phyloP scores from a whole-genome alignment of 2,329 filamentous ascomycete species.

The Aspergillaceae sp. region DNA sequence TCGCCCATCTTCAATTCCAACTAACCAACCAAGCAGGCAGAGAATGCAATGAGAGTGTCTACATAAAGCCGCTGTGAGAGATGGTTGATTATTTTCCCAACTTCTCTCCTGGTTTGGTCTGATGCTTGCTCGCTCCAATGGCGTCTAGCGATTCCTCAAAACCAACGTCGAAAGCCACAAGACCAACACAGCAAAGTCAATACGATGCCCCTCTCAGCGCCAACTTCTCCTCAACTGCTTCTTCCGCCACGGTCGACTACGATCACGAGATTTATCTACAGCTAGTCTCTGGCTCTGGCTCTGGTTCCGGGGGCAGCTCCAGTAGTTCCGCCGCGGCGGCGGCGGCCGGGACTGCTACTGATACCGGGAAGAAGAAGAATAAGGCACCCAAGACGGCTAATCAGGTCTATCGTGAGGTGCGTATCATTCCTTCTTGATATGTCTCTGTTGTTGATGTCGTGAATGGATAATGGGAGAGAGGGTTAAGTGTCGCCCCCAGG shows the following conservation, averaged over 20 bases:
- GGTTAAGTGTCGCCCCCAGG: slow-evolving; percentile 7
- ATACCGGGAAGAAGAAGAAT: slow-evolving; percentile 1
- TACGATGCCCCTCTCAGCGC: slow-evolving; percentile 42
- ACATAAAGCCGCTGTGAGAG: too few species aligned
- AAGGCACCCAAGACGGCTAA: slow-evolving; percentile 19
- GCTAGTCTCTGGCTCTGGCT: slow-evolving; percentile 12
- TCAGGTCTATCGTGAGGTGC: slow-evolving; percentile 23
- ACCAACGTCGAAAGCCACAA: not conserved
- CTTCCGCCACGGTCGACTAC: slow-evolving; percentile 16
- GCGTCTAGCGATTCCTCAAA: not conserved
- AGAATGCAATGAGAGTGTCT: too few species aligned
- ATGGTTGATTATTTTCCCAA: too few species aligned
- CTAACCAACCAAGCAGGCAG: too few species aligned
- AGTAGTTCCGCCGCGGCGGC: too few species aligned
- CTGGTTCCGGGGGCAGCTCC: not conserved
- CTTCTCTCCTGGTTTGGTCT: too few species aligned
- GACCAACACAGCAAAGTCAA: slow-evolving; percentile 26
- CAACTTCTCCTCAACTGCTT: slow-evolving; percentile 10
- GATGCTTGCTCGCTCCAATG: not conserved
- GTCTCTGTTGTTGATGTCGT: not conserved
- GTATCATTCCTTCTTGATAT: slow-evolving; percentile 1
- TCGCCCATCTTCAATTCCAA: too few species aligned
- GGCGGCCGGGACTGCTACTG: too few species aligned
- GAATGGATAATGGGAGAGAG: not conserved
- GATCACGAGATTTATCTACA: slow-evolving; percentile 26